Conservation (phyloP, 2,329 filamentous ascomycete species). For the Aspergillus jensenii region DNA sequence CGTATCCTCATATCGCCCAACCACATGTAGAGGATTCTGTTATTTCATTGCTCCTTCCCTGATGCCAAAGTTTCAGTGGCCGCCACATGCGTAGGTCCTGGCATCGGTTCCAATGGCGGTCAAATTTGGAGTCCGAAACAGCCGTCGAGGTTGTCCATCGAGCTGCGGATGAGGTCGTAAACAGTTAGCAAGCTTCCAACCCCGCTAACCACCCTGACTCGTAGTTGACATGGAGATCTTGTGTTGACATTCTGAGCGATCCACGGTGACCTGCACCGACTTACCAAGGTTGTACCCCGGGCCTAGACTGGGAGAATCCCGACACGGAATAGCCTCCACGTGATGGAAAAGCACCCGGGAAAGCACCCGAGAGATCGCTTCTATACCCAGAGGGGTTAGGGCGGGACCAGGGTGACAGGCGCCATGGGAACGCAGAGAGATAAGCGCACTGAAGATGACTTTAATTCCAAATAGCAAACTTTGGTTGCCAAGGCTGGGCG, state of each 20-base stretch:
- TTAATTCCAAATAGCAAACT: background rate
- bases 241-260: too few relatives aligned
- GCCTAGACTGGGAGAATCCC: background rate
- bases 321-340: conserved; percentile 8
- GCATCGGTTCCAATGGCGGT: background rate
- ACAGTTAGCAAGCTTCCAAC: background rate
- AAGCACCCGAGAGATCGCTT: conserved; percentile 4
- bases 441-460: background rate
- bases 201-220: too few relatives aligned
- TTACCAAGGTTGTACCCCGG: too few relatives aligned
- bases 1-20: conserved; percentile 6
- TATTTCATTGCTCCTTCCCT: background rate
- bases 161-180: background rate
- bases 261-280: too few relatives aligned
- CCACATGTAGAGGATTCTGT: background rate
- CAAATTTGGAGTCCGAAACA: background rate
- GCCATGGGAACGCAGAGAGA: background rate
- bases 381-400: background rate
- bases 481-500: background rate
- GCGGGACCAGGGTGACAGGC: background rate
- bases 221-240: too few relatives aligned
- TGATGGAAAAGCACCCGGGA: conserved; percentile 13
- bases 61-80: conserved; percentile 1
- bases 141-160: conserved; percentile 7
- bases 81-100: conserved; percentile 4